Conservation (phyloP, 768 basidiomycete genomes). For the Cubamyces sp. region DNA sequence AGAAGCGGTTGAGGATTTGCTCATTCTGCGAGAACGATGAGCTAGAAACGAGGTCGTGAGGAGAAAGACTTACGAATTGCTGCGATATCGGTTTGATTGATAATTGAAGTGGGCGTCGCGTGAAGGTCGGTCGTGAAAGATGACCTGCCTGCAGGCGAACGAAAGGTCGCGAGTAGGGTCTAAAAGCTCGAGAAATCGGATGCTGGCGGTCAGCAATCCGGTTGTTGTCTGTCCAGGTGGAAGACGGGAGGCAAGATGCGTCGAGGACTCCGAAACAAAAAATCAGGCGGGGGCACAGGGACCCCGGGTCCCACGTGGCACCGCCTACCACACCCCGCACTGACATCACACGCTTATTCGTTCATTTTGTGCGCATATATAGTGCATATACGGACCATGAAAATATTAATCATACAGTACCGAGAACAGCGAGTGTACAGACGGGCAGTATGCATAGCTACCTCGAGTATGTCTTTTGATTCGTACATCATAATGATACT, state of each 20-base stretch:
- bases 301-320: slow-evolving; percentile 24
- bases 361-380: background rate
- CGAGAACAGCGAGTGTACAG: too few species aligned
- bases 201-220: slow-evolving; percentile 39
- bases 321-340: slow-evolving; percentile 2
- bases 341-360: slow-evolving; percentile 14
- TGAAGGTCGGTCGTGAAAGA: slow-evolving; percentile 79
- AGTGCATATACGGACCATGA: too few species aligned
- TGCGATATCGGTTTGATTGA: slow-evolving; percentile 52
- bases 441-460: too few species aligned
- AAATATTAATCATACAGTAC: too few species aligned
- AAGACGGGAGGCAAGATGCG: slow-evolving; percentile 33
- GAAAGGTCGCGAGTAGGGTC: slow-evolving; percentile 45
- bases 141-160: slow-evolving; percentile 91
- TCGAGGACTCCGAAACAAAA: slow-evolving; percentile 29
- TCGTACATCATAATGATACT: too few species aligned
- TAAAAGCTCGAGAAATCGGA: slow-evolving; percentile 33
- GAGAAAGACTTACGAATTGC: slow-evolving; percentile 37
- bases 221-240: slow-evolving; percentile 36
- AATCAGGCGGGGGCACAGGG: slow-evolving; percentile 23
- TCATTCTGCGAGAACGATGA: slow-evolving; percentile 69
- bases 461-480: too few species aligned
- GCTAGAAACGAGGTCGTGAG: slow-evolving; percentile 19
- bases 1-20: slow-evolving; percentile 83
- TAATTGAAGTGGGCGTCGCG: slow-evolving; percentile 59